These are phyloP conservation scores for Penicillium alfredii DNA, from an alignment of 495 filamentous ascomycete species.

Conservation along the genomic window DNA sequence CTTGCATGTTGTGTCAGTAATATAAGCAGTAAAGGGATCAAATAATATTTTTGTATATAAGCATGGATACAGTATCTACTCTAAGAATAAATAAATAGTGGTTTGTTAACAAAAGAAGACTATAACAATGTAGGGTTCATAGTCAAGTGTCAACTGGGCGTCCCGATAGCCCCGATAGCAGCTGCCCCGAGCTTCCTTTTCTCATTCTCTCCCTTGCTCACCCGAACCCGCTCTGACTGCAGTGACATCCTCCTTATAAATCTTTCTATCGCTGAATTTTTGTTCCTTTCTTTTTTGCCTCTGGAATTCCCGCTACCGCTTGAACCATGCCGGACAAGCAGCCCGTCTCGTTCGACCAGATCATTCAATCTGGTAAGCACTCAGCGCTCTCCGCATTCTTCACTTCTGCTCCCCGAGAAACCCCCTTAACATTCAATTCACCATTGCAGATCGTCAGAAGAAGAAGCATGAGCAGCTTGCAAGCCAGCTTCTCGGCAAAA, in stretches of 20 bases:
- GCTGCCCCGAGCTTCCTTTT: conserved; percentile 11
- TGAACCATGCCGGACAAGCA: conserved; percentile 22
- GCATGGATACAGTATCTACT: too few relatives aligned
- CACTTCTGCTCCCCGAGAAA: too few relatives aligned
- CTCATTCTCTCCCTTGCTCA: conserved; percentile 4
- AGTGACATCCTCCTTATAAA: not conserved
- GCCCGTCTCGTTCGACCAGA: conserved; percentile 56
- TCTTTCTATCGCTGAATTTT: too few relatives aligned
- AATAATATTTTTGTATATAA: too few relatives aligned
- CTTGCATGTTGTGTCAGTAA: too few relatives aligned
- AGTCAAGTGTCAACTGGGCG: too few relatives aligned
- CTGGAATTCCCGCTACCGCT: conserved; percentile 21
- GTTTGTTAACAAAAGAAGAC: too few relatives aligned
- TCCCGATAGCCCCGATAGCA: too few relatives aligned
- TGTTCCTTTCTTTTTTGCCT: conserved; percentile 1
- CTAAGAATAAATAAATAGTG: too few relatives aligned
- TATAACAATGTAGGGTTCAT: too few relatives aligned
- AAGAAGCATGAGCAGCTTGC: conserved; percentile 67
- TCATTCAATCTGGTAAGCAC: conserved; percentile 55
- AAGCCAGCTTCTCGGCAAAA: conserved; percentile 60
- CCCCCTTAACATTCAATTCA: conserved; percentile 7
- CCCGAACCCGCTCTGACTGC: not conserved
- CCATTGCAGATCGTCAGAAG: conserved; percentile 54
- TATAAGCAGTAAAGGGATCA: too few relatives aligned
- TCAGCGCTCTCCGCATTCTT: not conserved